These are phyloP conservation scores for Neurospora sp. DNA, from an alignment of 495 filamentous ascomycete species.

Conservation along the genomic window DNA sequence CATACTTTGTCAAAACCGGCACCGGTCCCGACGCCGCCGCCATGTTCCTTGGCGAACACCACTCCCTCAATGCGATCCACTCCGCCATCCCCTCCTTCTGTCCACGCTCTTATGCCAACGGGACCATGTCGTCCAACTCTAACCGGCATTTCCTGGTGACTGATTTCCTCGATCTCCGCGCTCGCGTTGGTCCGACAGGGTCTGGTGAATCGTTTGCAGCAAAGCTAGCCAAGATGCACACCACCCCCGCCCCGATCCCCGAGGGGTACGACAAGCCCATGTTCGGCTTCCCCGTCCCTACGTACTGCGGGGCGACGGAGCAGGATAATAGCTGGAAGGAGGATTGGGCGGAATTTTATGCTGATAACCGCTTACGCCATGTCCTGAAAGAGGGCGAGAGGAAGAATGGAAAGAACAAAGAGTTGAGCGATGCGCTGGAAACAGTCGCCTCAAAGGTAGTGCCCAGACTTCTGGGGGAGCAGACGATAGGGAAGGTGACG, in stretches of 20 bases:
- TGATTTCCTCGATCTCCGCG: conserved; percentile 63
- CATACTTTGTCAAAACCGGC: conserved; percentile 77
- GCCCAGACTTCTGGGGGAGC: conserved; percentile 59
- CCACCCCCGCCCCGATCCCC: conserved; percentile 59
- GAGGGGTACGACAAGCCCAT: conserved; percentile 44
- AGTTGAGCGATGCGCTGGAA: conserved; percentile 53
- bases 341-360: conserved; percentile 79
- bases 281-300: conserved; percentile 77
- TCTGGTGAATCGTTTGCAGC: conserved; percentile 50
- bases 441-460: conserved; percentile 52
- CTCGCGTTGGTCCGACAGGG: conserved; percentile 19
- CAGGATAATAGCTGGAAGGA: conserved; percentile 62
- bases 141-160: conserved; percentile 62
- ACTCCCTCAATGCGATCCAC: conserved; percentile 74
- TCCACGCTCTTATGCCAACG: conserved; percentile 61
- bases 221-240: conserved; percentile 73
- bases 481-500: conserved; percentile 48
- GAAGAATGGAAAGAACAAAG: conserved; percentile 53
- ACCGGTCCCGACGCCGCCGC: conserved; percentile 49
- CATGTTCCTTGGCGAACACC: conserved; percentile 82
- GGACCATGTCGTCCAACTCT: conserved; percentile 41
- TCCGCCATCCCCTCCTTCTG: conserved; percentile 60
- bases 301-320: conserved; percentile 72
- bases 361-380: conserved; percentile 56
- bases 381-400: conserved; percentile 48